phyloP scores from a whole-genome alignment of 495 filamentous ascomycete genomes.

The Acidiella bohemica region DNA sequence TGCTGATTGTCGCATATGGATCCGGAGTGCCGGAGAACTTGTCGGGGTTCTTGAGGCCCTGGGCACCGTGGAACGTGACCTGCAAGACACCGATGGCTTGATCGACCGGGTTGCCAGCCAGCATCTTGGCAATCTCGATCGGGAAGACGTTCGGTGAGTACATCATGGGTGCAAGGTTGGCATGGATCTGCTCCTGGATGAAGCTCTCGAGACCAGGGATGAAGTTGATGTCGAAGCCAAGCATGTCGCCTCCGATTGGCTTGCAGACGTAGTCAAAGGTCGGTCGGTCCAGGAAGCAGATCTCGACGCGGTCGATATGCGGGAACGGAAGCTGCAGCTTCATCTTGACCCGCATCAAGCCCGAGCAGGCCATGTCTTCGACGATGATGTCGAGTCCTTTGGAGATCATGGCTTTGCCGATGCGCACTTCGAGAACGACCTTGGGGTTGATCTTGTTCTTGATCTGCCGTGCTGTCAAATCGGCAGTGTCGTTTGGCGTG shows the following conservation, averaged over 20 bases:
- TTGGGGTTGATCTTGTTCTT: constrained; percentile 96
- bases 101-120: constrained; percentile 87
- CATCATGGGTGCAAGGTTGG: constrained; percentile 87
- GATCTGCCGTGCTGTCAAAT: constrained; percentile 78
- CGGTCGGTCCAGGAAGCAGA: constrained; percentile 66
- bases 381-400: constrained; percentile 97
- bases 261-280: constrained; percentile 95
- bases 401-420: constrained; percentile 89
- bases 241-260: constrained; percentile 82
- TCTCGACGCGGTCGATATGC: constrained; percentile 82
- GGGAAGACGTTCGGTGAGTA: constrained; percentile 96
- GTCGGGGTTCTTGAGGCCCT: constrained; percentile 87
- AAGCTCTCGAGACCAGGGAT: constrained; percentile 86
- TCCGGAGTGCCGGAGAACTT: constrained; percentile 88
- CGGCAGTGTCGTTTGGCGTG: constrained; percentile 81
- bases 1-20: constrained; percentile 75
- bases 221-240: constrained; percentile 98
- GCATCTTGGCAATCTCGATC: constrained; percentile 96
- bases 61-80: constrained; percentile 78
- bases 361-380: constrained; percentile 89
- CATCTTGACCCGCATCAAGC: constrained; percentile 90
- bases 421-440: constrained; percentile 78
- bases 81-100: constrained; percentile 90
- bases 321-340: constrained; percentile 94
- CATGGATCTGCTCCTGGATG: constrained; percentile 92